Evolutionary conservation across 805 yeast species (phyloP).

Genomic region (Tetrapisispora phaffii): DNA sequence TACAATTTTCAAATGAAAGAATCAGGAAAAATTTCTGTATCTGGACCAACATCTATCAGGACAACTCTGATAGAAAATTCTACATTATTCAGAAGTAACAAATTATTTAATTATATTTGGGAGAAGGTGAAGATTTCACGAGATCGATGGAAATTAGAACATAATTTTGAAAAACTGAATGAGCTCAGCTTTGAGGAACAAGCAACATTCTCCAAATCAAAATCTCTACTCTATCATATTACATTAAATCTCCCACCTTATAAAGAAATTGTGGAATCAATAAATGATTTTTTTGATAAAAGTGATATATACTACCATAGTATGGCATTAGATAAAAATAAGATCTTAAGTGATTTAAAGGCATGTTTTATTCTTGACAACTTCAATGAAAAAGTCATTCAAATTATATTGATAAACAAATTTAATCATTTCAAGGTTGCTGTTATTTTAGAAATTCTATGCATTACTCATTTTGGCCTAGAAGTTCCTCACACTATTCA

Average conservation of each 20-base stretch:
- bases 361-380: slow-evolving; percentile 8
- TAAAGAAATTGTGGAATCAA: slow-evolving; percentile 8
- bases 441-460: slow-evolving; percentile 18
- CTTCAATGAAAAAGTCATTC: slow-evolving; percentile 3
- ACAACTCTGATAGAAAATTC: slow-evolving; percentile 11
- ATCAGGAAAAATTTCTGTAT: slow-evolving; percentile 17
- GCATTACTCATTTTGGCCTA: slow-evolving; percentile 9
- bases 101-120: slow-evolving; percentile 14
- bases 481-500: slow-evolving; percentile 14
- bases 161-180: slow-evolving; percentile 7
- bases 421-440: slow-evolving; percentile 24
- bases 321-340: slow-evolving; percentile 12
- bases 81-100: slow-evolving; percentile 11
- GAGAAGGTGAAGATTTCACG: slow-evolving; percentile 19
- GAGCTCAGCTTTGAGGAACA: slow-evolving; percentile 14
- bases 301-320: slow-evolving; percentile 9
- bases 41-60: slow-evolving; percentile 26
- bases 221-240: slow-evolving; percentile 6
- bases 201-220: neutral
- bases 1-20: slow-evolving; percentile 12
- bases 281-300: slow-evolving; percentile 12
- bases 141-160: slow-evolving; percentile 13
- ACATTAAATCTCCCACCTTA: slow-evolving; percentile 16
- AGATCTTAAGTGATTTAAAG: slow-evolving; percentile 16
- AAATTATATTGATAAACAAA: slow-evolving; percentile 6